phyloP scores from a whole-genome alignment of 495 filamentous ascomycete species.

The Trichodelitschia bisporula region DNA sequence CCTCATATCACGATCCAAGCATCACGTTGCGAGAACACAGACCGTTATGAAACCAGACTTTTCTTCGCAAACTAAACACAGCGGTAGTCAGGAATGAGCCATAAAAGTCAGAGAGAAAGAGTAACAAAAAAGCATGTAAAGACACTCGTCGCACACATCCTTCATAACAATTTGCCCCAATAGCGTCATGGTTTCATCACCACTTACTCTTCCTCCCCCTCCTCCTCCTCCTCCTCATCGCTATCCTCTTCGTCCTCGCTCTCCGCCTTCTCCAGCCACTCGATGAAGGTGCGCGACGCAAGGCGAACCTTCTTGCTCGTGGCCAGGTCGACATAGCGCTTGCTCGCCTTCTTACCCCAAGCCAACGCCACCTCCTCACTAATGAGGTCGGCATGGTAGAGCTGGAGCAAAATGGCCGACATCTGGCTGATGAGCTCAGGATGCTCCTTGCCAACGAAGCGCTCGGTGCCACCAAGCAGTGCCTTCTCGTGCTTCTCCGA shows the following conservation, averaged over 20 bases:
- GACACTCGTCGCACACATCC: too few relatives aligned
- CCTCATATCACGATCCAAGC: too few relatives aligned
- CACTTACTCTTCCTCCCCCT: too few relatives aligned
- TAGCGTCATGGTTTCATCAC: too few relatives aligned
- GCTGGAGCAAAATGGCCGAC: slow-evolving; percentile 59
- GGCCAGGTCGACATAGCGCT: slow-evolving; percentile 79
- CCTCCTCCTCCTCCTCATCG: slow-evolving; percentile 9
- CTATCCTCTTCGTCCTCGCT: slow-evolving; percentile 47
- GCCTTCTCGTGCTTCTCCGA: slow-evolving; percentile 90
- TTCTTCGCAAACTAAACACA: too few relatives aligned
- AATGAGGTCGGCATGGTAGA: slow-evolving; percentile 73
- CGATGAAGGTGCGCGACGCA: slow-evolving; percentile 76
- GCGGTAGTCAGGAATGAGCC: too few relatives aligned
- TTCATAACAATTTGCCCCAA: too few relatives aligned
- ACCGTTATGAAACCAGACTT: too few relatives aligned
- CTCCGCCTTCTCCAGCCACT: slow-evolving; percentile 80
- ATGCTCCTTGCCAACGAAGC: slow-evolving; percentile 64
- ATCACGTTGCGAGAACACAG: too few relatives aligned
- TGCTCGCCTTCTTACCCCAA: slow-evolving; percentile 87
- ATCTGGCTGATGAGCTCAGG: slow-evolving; percentile 55
- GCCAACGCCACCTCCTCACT: slow-evolving; percentile 68
- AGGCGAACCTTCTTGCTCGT: slow-evolving; percentile 93
- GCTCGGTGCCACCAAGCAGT: slow-evolving; percentile 88
- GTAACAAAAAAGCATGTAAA: too few relatives aligned
- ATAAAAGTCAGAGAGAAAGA: too few relatives aligned